Conservation (phyloP, 352 stramenopile genomes). For the Phytophthora cactorum region DNA sequence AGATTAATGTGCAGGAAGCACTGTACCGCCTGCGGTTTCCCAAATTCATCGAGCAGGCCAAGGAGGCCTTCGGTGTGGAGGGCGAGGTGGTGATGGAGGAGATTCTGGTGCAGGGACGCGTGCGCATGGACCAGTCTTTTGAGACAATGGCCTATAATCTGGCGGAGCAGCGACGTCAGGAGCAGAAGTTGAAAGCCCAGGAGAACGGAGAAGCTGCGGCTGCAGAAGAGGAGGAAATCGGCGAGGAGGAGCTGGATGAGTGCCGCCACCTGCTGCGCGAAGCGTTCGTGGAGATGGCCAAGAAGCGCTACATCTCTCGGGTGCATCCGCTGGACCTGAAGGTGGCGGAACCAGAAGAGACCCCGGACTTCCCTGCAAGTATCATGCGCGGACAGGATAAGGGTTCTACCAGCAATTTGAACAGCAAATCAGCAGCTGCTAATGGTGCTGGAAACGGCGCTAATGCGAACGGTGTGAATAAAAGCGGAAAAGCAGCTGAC, state of each 20-base stretch:
- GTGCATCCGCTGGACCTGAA: slow-evolving; percentile 87
- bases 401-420: slow-evolving; percentile 24
- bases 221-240: slow-evolving; percentile 60
- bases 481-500: slow-evolving; percentile 31
- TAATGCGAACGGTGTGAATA: slow-evolving; percentile 12
- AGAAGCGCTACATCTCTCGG: slow-evolving; percentile 87
- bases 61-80: slow-evolving; percentile 76
- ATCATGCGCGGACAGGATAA: slow-evolving; percentile 67
- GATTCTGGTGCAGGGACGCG: slow-evolving; percentile 80
- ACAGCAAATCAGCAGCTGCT: slow-evolving; percentile 18
- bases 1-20: slow-evolving; percentile 85
- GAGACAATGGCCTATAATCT: slow-evolving; percentile 86
- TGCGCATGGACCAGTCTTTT: slow-evolving; percentile 87
- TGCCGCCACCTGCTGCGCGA: slow-evolving; percentile 63
- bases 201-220: slow-evolving; percentile 19
- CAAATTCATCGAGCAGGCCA: slow-evolving; percentile 83
- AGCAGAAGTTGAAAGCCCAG: slow-evolving; percentile 33
- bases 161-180: slow-evolving; percentile 60
- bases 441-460: slow-evolving; percentile 17
- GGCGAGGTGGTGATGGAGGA: slow-evolving; percentile 91
- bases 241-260: slow-evolving; percentile 75
- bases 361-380: slow-evolving; percentile 63
- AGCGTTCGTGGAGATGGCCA: slow-evolving; percentile 89
- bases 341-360: slow-evolving; percentile 60
- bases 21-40: slow-evolving; percentile 87